These are phyloP conservation scores for Adenanthera pavonina DNA, from an alignment of 306 rosid species.

Conservation along the genomic window DNA sequence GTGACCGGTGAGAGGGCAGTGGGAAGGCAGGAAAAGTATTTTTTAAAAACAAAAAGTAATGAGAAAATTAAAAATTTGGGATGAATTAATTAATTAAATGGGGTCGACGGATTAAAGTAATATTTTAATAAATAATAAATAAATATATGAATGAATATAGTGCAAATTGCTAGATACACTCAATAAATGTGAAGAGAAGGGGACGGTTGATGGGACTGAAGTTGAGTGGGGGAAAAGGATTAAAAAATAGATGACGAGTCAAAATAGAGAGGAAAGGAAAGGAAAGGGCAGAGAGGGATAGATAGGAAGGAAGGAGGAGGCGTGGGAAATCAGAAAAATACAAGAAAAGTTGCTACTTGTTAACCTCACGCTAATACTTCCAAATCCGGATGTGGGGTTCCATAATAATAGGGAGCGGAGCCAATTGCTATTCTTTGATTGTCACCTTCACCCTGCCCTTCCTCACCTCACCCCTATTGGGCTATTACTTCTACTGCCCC, in stretches of 20 bases:
- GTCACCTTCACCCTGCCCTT: constrained; percentile 1
- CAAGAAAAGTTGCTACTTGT: constrained; percentile 27
- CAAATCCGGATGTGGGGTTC: constrained; percentile 48
- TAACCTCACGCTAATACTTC: constrained; percentile 52
- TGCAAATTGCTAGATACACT: too few relatives aligned
- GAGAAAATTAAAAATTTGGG: background rate
- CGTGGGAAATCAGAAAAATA: background rate
- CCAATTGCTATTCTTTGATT: background rate
- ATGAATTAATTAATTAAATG: too few relatives aligned
- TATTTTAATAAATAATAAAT: too few relatives aligned
- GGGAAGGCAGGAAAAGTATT: background rate
- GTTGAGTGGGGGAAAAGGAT: too few relatives aligned
- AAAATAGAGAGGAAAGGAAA: background rate
- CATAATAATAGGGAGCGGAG: constrained; percentile 32
- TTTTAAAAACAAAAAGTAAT: too few relatives aligned
- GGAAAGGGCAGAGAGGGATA: too few relatives aligned
- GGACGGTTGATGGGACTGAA: too few relatives aligned
- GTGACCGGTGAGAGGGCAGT: background rate
- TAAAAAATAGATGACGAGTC: background rate
- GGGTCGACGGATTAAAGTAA: too few relatives aligned
- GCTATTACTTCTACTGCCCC: too few relatives aligned
- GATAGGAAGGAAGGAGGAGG: too few relatives aligned
- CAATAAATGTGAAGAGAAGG: too few relatives aligned
- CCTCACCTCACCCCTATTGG: background rate
- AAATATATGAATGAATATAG: too few relatives aligned